phyloP scores from a whole-genome alignment of 768 basidiomycete species.

The Termitomyces sp. region DNA sequence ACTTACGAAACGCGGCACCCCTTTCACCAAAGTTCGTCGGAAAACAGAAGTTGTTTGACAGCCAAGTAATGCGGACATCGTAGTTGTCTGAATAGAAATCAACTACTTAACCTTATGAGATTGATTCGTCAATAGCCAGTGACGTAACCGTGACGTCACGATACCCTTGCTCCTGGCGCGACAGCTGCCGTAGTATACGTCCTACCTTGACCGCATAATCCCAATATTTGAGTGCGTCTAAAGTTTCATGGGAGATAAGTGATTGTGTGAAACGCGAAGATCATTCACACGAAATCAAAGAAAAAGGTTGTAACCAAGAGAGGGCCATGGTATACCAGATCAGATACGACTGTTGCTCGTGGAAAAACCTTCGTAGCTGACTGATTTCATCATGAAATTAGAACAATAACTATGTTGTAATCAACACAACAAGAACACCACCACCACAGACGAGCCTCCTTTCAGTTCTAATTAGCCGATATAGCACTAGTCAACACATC shows the following conservation, averaged over 20 bases:
- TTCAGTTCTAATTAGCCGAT: constrained; percentile 15
- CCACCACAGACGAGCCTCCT: background rate
- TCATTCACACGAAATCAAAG: too few species aligned
- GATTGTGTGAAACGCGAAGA: too few species aligned
- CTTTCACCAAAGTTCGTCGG: background rate
- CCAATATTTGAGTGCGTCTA: too few species aligned
- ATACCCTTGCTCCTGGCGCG: too few species aligned
- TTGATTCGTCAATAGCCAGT: too few species aligned
- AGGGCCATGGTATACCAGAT: background rate
- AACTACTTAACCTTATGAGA: background rate
- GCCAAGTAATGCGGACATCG: background rate
- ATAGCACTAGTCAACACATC: constrained; percentile 37
- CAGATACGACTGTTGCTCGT: background rate
- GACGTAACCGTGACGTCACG: background rate
- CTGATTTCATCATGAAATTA: background rate
- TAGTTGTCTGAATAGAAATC: background rate
- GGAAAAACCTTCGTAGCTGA: background rate
- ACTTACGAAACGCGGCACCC: background rate
- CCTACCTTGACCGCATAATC: too few species aligned
- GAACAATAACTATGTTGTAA: background rate
- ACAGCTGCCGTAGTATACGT: too few species aligned
- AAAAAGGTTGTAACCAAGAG: too few species aligned
- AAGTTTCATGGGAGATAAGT: too few species aligned
- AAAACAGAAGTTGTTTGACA: background rate
- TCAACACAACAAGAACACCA: background rate